Conservation (phyloP, 306 rosid species). For the Fagus crenata region DNA sequence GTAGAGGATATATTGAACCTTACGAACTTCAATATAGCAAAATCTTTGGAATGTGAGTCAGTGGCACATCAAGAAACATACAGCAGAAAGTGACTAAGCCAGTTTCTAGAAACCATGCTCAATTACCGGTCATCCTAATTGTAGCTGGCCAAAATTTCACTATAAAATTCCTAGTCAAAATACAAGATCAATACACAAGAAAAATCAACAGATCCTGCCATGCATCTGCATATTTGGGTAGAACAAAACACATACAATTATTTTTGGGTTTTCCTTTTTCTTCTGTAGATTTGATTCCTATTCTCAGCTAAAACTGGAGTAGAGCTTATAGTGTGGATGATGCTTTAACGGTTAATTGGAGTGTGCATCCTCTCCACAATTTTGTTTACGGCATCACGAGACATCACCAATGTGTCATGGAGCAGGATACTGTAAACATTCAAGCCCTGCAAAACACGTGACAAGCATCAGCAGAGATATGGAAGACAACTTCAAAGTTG, state of each 20-base stretch:
- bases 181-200: neutral
- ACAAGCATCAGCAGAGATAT: neutral
- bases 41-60: neutral
- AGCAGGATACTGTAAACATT: constrained; percentile 85
- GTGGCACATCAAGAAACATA: neutral
- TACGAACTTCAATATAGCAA: neutral
- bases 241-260: constrained; percentile 22
- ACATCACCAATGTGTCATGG: constrained; percentile 90
- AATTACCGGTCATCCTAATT: neutral
- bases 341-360: constrained; percentile 71
- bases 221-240: constrained; percentile 10
- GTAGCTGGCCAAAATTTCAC: neutral
- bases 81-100: neutral
- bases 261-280: neutral
- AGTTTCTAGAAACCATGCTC: too few relatives aligned
- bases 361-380: constrained; percentile 92
- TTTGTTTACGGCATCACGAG: constrained; percentile 72
- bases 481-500: constrained; percentile 13
- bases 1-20: neutral
- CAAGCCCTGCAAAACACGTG: constrained; percentile 72
- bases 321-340: constrained; percentile 19
- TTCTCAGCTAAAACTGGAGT: constrained; percentile 17
- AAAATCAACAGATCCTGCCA: neutral
- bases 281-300: constrained; percentile 20
- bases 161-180: neutral